Evolutionary conservation across 1,284 basidiomycete genomes (phyloP), one percentile per base, ranked within the genome.

Genomic region (Ceratorhiza oryzae-sativae): DNA sequence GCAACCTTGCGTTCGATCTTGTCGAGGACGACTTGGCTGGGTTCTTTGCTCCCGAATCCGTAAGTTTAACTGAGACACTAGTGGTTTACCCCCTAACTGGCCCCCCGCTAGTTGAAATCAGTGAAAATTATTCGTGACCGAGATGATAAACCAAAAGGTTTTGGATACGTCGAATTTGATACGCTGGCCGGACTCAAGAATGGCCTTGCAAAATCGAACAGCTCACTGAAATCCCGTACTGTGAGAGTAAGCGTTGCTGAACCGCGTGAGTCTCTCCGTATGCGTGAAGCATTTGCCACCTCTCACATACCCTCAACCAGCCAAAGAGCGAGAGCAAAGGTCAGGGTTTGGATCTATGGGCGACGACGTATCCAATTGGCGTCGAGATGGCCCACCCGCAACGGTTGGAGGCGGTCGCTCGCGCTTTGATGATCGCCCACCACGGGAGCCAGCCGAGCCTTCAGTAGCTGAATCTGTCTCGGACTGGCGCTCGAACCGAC

Each of bases 131-230:
- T 99, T 80, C 91, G 87, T 77, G 95, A 96, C 77, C 87, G 89
- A 72, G 53, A 56, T 0, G 90, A 96, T 70, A 95, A 95, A 80
- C 92, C 95, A 39, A 98, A 98, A 81, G 97, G 97, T 0, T 99
- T 98, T 81, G 97, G 97, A 39, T 99, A 99, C 79, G 90, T 98
- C 75, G 97, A 99, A 80, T 99, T 98, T 78, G 86, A 85, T 45
- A 90, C 90, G 67, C 80, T 94, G 72, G 93, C 95, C 45, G 89
- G 88, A 53, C 84, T 98, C 75, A 95, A 95, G 82, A 88, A 90
- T 70, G 97, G 92, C 5, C 82, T 98, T 36, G 81, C 83, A 45
- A 89, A 87, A 72, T 77, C 79, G 42, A 89, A 89, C 72, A 82
- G 83, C 63, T 83, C 81, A 76, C 83, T 99, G 63, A 88, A 88